phyloP scores from a whole-genome alignment of 768 basidiomycete species.

The Amanita pseudoporphyria region DNA sequence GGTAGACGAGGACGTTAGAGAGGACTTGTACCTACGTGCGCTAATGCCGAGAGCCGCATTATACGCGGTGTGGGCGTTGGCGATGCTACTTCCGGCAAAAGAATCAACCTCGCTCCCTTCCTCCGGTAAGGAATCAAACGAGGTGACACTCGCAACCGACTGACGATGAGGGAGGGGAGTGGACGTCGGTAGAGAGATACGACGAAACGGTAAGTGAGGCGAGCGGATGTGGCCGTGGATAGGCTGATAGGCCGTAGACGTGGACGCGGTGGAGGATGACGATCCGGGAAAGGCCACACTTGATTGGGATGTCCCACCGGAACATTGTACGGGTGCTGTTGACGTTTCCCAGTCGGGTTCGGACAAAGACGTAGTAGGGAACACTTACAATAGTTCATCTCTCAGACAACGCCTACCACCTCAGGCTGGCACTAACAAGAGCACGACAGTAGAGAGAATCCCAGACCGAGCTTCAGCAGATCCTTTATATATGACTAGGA shows the following conservation, averaged over 20 bases:
- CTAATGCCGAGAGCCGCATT: conserved; percentile 22
- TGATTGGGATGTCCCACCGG: neutral
- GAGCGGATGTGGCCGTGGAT: conserved; percentile 19
- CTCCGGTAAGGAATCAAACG: conserved; percentile 65
- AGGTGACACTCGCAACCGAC: conserved; percentile 61
- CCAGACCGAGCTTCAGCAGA: no score
- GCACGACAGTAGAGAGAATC: no score
- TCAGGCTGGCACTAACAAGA: no score
- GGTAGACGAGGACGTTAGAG: neutral
- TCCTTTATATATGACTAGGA: no score
- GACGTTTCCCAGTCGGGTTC: no score
- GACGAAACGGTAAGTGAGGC: conserved; percentile 50
- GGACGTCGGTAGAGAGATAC: conserved; percentile 50
- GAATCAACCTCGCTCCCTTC: conserved; percentile 19
- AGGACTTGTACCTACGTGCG: conserved; percentile 12
- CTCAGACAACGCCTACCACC: no score
- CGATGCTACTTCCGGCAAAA: neutral
- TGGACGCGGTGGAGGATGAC: no score
- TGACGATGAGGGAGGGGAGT: conserved; percentile 46
- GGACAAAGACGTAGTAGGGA: no score
- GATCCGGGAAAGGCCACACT: neutral
- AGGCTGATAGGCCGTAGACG: neutral
- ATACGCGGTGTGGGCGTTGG: conserved; percentile 14
- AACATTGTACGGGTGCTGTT: no score
- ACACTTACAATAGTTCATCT: no score